These are phyloP conservation scores for Zygosaccharomyces gambellarensis DNA, from an alignment of 805 yeast species.

Conservation along the genomic window DNA sequence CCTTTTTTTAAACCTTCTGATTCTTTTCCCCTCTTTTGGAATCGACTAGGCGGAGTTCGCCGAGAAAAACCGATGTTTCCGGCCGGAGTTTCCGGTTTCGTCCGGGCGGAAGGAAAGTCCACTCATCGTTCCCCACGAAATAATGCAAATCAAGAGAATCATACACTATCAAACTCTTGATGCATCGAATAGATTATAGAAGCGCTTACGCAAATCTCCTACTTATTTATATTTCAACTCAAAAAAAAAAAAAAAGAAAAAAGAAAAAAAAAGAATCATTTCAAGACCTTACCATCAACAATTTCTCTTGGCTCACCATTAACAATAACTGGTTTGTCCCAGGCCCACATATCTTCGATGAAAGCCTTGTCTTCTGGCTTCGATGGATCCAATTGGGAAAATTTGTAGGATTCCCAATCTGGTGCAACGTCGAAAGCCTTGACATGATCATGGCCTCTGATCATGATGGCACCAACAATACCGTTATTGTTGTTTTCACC, in stretches of 20 bases:
- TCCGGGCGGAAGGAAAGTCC: no score
- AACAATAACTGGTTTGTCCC: constrained; percentile 89
- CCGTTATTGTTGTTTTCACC: constrained; percentile 98
- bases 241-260: neutral
- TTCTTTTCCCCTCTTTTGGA: no score
- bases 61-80: no score
- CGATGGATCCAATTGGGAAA: constrained; percentile 77
- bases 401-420: constrained; percentile 94
- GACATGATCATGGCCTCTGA: constrained; percentile 83
- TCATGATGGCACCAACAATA: constrained; percentile 86
- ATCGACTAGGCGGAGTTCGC: no score
- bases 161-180: no score
- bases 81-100: no score
- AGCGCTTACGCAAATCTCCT: no score
- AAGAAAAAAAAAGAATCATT: constrained; percentile 39
- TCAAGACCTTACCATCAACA: constrained; percentile 97
- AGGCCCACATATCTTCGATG: constrained; percentile 90
- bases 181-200: no score
- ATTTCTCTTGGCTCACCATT: constrained; percentile 82
- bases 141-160: no score
- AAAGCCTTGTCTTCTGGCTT: constrained; percentile 74
- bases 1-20: neutral
- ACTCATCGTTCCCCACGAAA: no score
- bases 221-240: neutral
- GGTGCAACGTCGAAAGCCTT: constrained; percentile 98